A percentile compares a stretch with the other conserved stretches of the same genome.
phyloP scores from a whole-genome alignment of 2,329 filamentous ascomycete species.

The Penicillium hordei region DNA sequence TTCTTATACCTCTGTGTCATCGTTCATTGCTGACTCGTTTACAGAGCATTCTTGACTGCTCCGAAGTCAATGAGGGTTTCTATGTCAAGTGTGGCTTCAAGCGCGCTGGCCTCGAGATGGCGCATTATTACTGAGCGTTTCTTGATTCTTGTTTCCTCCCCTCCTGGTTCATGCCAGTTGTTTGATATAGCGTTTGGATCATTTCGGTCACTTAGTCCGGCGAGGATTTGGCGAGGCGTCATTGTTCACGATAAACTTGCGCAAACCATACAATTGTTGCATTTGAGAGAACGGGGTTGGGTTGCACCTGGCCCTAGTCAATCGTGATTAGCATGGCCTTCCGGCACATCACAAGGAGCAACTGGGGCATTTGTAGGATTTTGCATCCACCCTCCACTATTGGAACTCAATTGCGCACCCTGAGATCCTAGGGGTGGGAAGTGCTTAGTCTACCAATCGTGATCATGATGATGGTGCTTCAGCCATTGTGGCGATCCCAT shows the following conservation, averaged over 20 bases:
- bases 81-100: conserved; percentile 98
- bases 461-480: neutral
- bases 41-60: conserved; percentile 91
- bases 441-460: neutral
- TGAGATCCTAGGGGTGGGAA: neutral
- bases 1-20: conserved; percentile 7
- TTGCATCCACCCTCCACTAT: neutral
- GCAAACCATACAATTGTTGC: neutral
- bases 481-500: neutral
- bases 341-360: neutral
- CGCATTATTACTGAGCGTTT: conserved; percentile 71
- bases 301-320: neutral
- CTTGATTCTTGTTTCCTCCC: neutral
- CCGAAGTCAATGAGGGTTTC: conserved; percentile 93
- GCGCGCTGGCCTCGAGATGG: conserved; percentile 91
- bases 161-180: conserved; percentile 4
- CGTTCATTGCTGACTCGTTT: conserved; percentile 15
- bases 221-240: conserved; percentile 7
- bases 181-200: conserved; percentile 18
- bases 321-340: neutral
- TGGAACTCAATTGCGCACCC: neutral
- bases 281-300: neutral
- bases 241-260: conserved; percentile 4
- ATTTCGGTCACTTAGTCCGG: conserved; percentile 10
- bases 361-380: neutral